Base-by-base conservation (phyloP, 2,329 filamentous ascomycete genomes). In the Calonectria pteridis region DNA sequence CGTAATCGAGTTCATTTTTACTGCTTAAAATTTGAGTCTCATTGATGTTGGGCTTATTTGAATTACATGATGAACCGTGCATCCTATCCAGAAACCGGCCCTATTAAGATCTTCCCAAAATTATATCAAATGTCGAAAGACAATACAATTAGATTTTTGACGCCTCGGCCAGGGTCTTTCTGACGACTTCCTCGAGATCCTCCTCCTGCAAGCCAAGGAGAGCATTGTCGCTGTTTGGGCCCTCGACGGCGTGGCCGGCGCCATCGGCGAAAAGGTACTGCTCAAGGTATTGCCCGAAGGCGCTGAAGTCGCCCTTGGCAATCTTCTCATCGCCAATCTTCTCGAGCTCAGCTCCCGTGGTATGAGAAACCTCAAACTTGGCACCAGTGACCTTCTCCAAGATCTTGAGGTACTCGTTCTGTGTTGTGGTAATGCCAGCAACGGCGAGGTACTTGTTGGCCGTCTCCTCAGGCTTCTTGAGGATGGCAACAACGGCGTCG, bases 361-460 rank as follows among this genome's bases (percentile, higher is more conserved):
- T 72, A 9, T 80, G 82, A 4, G 84, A 85, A 2, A 92, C 84
- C 0, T 85, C 83, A 86, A 88, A 92, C 73, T 89, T 88, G 23
- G 83, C 79, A 2, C 87, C 88, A 0, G 88, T 89, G 14, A 86
- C 83, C 71, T 88, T 87, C 82, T 94, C 90, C 3, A 90, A 83
- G 0, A 86, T 80, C 16, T 83, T 81, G 1, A 93, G 79, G 2
- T 94, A 82, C 75, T 93, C 86, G 23, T 89, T 89, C 82, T 93
- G 91, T 1, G 88, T 88, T 0, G 88, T 87, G 35, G 87, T 87
- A 76, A 92, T 90, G 0, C 89, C 91, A 3, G 90, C 87, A 20
- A 93, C 83, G 65, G 87, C 87, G 35, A 94, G 81, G 80, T 91
- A 90, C 73, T 89, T 86, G 80, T 93, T 93, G 43, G 85, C 87